Conservation (phyloP, 768 basidiomycete species). For the Gautieria morchelliformis region DNA sequence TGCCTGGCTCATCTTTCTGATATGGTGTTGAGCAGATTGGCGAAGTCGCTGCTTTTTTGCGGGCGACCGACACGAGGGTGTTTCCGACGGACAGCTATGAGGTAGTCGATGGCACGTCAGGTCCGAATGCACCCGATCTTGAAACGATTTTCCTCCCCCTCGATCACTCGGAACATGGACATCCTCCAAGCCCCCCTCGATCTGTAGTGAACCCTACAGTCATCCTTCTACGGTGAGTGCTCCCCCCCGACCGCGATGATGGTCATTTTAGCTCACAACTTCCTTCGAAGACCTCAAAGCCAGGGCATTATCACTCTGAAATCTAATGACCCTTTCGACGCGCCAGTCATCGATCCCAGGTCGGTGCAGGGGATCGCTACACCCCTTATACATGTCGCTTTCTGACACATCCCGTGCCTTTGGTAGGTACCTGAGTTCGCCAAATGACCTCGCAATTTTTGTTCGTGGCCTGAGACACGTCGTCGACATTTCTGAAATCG, state of each 20-base stretch:
- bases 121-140: constrained; percentile 24
- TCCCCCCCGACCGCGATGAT: not conserved
- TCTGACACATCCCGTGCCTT: constrained; percentile 4
- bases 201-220: not conserved
- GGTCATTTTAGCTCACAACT: constrained; percentile 21
- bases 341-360: constrained; percentile 34
- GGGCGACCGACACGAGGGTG: constrained; percentile 21
- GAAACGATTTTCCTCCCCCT: constrained; percentile 13
- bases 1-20: not conserved
- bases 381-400: not conserved
- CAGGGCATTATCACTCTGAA: constrained; percentile 29
- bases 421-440: not conserved
- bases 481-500: constrained; percentile 18
- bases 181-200: not conserved
- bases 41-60: constrained; percentile 23
- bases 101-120: constrained; percentile 23
- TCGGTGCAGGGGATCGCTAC: constrained; percentile 12
- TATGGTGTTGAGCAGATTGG: constrained; percentile 16
- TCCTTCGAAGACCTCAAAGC: constrained; percentile 6
- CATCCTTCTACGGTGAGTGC: not conserved
- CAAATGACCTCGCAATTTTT: constrained; percentile 3
- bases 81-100: constrained; percentile 22
- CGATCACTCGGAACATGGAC: not conserved
- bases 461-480: constrained; percentile 6
- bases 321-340: constrained; percentile 31